Evolutionary conservation across 2,329 filamentous ascomycete species (phyloP).

Genomic region (Fusarium xylarioides): DNA sequence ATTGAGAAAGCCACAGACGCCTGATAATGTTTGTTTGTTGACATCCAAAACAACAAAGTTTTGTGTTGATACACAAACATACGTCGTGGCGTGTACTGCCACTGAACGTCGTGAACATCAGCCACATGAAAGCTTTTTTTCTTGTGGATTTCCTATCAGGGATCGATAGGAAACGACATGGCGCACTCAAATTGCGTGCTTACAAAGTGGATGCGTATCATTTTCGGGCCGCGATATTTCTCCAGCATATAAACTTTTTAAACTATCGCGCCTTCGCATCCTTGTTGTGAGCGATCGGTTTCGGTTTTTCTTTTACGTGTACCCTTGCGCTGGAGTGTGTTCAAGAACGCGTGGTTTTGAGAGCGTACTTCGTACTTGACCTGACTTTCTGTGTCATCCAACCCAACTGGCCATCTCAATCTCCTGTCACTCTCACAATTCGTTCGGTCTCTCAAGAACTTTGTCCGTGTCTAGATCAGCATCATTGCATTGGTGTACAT

Average conservation of each 20-base stretch:
- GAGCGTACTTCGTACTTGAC: neutral
- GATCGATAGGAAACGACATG: slow-evolving; percentile 1
- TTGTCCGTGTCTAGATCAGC: too few relatives aligned
- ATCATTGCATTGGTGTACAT: neutral
- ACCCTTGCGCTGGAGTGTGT: neutral
- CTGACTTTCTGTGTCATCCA: neutral
- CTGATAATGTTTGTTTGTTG: neutral
- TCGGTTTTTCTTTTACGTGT: slow-evolving; percentile 2
- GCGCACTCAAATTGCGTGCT: slow-evolving; percentile 26
- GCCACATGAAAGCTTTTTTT: neutral
- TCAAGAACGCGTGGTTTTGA: neutral
- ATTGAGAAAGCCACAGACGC: neutral
- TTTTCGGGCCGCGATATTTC: slow-evolving; percentile 4
- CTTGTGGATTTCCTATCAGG: neutral
- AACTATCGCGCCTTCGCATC: slow-evolving; percentile 19
- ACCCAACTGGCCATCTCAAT: neutral
- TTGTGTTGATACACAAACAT: neutral
- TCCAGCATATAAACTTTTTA: slow-evolving; percentile 27
- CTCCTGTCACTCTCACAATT: neutral
- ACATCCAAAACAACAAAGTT: neutral
- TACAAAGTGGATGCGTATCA: neutral
- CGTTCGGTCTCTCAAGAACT: too few relatives aligned
- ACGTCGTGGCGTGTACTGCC: neutral
- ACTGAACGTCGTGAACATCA: neutral
- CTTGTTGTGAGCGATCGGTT: neutral